These are phyloP conservation scores for Takashimella koratensis DNA, from an alignment of 1,284 basidiomycete genomes.

Conservation along the genomic window DNA sequence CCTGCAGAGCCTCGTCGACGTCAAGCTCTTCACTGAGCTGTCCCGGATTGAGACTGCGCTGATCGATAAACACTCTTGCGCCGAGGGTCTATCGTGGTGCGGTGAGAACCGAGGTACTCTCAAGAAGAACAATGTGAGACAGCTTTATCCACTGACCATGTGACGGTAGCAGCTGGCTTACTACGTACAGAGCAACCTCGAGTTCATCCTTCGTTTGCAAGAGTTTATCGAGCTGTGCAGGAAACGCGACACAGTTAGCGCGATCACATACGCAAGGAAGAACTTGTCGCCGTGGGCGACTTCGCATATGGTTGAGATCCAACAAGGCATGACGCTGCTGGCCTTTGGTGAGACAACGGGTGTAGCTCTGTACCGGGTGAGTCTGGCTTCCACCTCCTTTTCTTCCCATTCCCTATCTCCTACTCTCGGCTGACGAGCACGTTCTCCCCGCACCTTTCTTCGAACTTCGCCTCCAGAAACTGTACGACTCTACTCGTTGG, in stretches of 20 bases:
- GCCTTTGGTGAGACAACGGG: slow-evolving; percentile 56
- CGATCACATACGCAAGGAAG: slow-evolving; percentile 79
- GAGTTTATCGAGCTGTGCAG: slow-evolving; percentile 92
- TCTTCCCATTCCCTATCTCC: too few relatives aligned
- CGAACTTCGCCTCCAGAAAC: too few relatives aligned
- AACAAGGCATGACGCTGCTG: slow-evolving; percentile 70
- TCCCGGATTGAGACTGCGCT: slow-evolving; percentile 78
- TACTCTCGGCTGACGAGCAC: too few relatives aligned
- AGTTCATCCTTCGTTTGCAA: slow-evolving; percentile 92
- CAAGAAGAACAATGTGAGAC: slow-evolving; percentile 76
- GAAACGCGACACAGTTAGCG: slow-evolving; percentile 62
- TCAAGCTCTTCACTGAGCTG: slow-evolving; percentile 87
- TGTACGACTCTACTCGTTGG: slow-evolving; percentile 81
- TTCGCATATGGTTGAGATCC: slow-evolving; percentile 70
- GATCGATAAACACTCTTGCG: slow-evolving; percentile 63
- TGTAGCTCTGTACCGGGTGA: slow-evolving; percentile 46
- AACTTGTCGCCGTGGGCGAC: slow-evolving; percentile 79
- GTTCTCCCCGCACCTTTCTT: too few relatives aligned
- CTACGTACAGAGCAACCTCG: slow-evolving; percentile 71
- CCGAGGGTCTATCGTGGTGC: slow-evolving; percentile 90
- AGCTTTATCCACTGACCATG: background rate
- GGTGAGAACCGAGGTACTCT: slow-evolving; percentile 90
- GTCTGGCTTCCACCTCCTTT: too few relatives aligned
- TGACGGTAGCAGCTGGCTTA: background rate
- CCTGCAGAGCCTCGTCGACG: slow-evolving; percentile 78